A percentile compares a stretch with the other conserved stretches of the same genome.
phyloP scores from a whole-genome alignment of 2,329 filamentous ascomycete genomes.

The Coniella vitis region DNA sequence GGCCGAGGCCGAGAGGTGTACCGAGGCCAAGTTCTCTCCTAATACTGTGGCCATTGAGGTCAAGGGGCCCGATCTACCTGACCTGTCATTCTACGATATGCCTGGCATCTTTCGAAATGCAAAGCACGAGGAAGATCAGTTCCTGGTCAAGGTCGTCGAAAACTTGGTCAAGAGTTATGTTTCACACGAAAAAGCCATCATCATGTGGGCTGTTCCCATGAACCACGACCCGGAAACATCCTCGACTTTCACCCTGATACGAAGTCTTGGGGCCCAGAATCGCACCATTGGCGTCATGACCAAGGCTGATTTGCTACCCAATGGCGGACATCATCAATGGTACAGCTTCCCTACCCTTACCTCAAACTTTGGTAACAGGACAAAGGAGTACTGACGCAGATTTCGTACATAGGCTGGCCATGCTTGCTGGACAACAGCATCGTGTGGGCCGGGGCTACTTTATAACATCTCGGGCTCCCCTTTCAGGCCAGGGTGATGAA shows the following conservation, averaged over 20 bases:
- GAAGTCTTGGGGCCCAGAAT: conserved; percentile 45
- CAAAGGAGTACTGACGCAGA: too few species aligned
- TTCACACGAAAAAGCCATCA: conserved; percentile 59
- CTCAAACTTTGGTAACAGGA: too few species aligned
- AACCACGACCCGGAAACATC: conserved; percentile 73
- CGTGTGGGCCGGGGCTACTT: conserved; percentile 69
- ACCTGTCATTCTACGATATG: conserved; percentile 77
- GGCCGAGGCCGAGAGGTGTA: conserved; percentile 31
- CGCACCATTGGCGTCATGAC: conserved; percentile 73
- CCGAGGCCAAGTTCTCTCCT: conserved; percentile 66
- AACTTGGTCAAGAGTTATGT: conserved; percentile 68
- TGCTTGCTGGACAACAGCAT: conserved; percentile 53
- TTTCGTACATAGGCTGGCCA: conserved; percentile 4
- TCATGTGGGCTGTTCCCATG: conserved; percentile 72
- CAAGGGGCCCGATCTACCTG: conserved; percentile 60
- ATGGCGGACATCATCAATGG: conserved; percentile 50
- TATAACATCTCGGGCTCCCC: conserved; percentile 61
- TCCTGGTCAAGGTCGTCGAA: conserved; percentile 64
- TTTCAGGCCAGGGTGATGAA: conserved; percentile 30
- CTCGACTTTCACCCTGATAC: conserved; percentile 59
- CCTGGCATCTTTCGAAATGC: conserved; percentile 74
- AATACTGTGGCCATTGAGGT: conserved; percentile 77
- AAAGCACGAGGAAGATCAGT: conserved; percentile 55
- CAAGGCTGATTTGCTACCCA: conserved; percentile 68
- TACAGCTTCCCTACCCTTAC: neutral